Percentiles rank a stretch among this genome's conserved stretches.
Conservation (phyloP, 352 stramenopile genomes). For the Pythium utonaiense region DNA sequence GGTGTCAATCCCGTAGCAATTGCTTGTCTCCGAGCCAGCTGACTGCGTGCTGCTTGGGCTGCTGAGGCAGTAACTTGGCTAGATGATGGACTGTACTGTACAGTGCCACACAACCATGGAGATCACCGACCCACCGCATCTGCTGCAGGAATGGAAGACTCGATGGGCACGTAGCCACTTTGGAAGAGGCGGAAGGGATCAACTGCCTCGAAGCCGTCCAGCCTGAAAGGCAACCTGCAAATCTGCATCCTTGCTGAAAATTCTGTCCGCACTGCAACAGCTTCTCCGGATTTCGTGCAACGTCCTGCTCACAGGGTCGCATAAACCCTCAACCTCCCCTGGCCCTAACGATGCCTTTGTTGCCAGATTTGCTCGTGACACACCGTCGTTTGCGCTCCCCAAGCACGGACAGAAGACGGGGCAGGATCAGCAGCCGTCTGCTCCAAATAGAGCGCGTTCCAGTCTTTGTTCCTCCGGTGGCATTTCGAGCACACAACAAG, state of each 20-base stretch:
- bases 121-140: no score
- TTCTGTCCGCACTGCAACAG: background rate
- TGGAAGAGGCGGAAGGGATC: no score
- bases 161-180: no score
- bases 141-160: no score
- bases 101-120: no score
- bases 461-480: background rate
- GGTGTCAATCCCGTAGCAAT: no score
- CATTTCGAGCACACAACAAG: slow-evolving; percentile 20
- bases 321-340: slow-evolving; percentile 6
- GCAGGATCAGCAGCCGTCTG: background rate
- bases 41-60: no score
- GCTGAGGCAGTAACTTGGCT: no score
- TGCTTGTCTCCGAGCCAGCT: no score
- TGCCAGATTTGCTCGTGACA: slow-evolving; percentile 14
- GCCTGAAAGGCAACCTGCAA: background rate
- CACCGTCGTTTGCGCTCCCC: slow-evolving; percentile 6
- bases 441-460: background rate
- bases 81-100: no score
- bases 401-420: background rate
- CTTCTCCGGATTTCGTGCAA: background rate
- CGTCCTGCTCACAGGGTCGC: background rate
- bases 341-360: slow-evolving; percentile 9
- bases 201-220: background rate
- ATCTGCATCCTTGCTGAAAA: no score